These are phyloP conservation scores for Chenopodium album DNA, from an alignment of 148 eudicot genomes.

Conservation along the genomic window DNA sequence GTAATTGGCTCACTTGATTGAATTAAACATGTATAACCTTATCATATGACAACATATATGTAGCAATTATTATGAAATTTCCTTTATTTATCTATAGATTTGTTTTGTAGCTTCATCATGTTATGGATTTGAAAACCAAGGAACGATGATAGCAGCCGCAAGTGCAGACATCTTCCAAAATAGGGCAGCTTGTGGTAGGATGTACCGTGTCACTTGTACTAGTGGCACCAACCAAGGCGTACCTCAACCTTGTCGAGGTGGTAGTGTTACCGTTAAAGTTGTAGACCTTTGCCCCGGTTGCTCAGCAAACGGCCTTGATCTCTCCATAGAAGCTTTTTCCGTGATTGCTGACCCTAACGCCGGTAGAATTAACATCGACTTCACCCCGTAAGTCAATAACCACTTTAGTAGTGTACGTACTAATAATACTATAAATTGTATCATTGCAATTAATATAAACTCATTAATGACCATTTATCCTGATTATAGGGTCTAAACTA, in stretches of 20 bases:
- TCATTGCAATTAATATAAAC: too few species aligned
- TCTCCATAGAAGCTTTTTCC: constrained; percentile 48
- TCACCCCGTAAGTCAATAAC: constrained; percentile 19
- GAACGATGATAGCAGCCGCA: constrained; percentile 44
- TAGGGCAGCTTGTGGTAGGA: constrained; percentile 42
- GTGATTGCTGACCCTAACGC: constrained; percentile 40
- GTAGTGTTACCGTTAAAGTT: constrained; percentile 35
- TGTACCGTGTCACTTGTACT: constrained; percentile 39
- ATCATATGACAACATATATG: too few species aligned
- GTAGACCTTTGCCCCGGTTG: constrained; percentile 50
- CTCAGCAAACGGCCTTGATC: constrained; percentile 34
- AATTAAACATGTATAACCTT: too few species aligned
- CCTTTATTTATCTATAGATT: too few species aligned
- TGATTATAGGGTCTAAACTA: background rate
- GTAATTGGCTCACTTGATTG: too few species aligned
- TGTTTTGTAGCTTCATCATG: constrained; percentile 42
- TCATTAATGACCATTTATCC: background rate
- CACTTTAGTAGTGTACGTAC: too few species aligned
- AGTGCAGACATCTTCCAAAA: constrained; percentile 34
- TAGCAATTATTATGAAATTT: too few species aligned
- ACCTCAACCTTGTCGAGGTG: constrained; percentile 24
- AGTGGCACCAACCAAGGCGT: constrained; percentile 35
- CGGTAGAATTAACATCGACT: constrained; percentile 39
- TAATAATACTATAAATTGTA: too few species aligned
- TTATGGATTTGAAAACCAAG: constrained; percentile 34